These are phyloP conservation scores for Mallotus nudiflorus DNA, from an alignment of 345 rosid species.

Conservation along the genomic window DNA sequence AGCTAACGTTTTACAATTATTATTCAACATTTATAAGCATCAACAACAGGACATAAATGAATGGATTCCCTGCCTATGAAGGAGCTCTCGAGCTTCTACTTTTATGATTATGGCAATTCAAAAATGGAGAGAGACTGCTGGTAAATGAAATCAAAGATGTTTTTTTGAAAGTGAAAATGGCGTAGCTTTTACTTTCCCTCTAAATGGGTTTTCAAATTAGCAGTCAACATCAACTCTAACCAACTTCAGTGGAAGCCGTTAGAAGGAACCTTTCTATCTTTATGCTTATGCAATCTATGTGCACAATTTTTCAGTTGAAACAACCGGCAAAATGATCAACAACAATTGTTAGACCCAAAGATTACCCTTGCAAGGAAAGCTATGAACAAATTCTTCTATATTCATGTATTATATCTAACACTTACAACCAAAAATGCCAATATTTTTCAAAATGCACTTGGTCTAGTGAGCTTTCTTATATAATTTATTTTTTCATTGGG, in stretches of 20 bases:
- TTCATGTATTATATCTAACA: no score
- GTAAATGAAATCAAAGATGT: neutral
- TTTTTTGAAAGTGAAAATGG: neutral
- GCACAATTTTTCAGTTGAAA: constrained; percentile 19
- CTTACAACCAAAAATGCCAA: no score
- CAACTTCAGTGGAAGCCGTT: constrained; percentile 10
- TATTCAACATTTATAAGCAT: neutral
- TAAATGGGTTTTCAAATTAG: constrained; percentile 16
- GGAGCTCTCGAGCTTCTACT: neutral
- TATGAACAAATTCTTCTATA: neutral
- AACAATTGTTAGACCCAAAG: neutral
- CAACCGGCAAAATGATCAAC: constrained; percentile 42
- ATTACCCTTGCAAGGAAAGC: constrained; percentile 42
- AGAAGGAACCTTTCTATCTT: constrained; percentile 15
- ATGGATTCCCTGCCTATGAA: neutral
- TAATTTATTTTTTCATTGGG: no score
- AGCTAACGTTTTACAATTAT: neutral
- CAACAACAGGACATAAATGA: neutral
- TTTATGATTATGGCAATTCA: no score
- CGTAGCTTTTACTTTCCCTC: constrained; percentile 26
- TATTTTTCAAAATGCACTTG: no score
- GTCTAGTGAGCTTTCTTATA: no score
- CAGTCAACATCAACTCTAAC: constrained; percentile 23
- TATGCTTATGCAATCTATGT: neutral
- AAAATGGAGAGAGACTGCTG: no score